Evolutionary conservation across 1,284 basidiomycete genomes (phyloP), one percentile per base, ranked within the genome.

Genomic region (Malassezia equina): DNA sequence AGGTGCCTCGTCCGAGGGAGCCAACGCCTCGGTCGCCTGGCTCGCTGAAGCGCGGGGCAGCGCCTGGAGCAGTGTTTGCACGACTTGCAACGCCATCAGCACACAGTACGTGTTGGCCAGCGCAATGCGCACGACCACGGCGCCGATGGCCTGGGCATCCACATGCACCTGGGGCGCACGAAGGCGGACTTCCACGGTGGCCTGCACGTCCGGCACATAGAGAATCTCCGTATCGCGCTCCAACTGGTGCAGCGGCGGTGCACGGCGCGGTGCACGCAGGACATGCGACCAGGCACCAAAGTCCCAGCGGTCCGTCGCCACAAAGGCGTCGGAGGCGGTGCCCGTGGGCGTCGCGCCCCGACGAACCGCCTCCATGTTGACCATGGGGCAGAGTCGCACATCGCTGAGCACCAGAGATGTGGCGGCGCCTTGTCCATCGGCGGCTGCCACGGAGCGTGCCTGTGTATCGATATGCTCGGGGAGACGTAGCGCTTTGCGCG

Each of bases 41-140:
- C 24, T 2, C 2, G 7, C 28, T 4, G 39, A 11, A 13, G 19
- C 12, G 17, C 42, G 23, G 13, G 25, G 43, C n/a, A 21, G 25
- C 6, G 31, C 47, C 31, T 3, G 85, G 75, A 2, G 32, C 19
- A 50, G 27, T 27, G 32, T n/a, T 12, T 77, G 79, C 34, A 86
- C 49, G 0, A 81, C 81, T 32, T 81, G 78, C 3, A 80, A 59
- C 9, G 85, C 85, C 44, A 90, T 78, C 36, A 93, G 78, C 9
- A 79, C 63, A 65, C 83, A 84, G 69, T 90, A 91, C 17, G 85
- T 77, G 70, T 87, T 83, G 12, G 83, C 81, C 31, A 91, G 77
- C 60, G 83, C 81, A 63, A 84, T 78, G 41, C 79, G 79, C 28
- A 79, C 65, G 7, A 78, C 63, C 21, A 80, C 75, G 55, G 78